These are phyloP conservation scores for Bacterosira constricta DNA, from an alignment of 108 stramenopile species.

Conservation along the genomic window DNA sequence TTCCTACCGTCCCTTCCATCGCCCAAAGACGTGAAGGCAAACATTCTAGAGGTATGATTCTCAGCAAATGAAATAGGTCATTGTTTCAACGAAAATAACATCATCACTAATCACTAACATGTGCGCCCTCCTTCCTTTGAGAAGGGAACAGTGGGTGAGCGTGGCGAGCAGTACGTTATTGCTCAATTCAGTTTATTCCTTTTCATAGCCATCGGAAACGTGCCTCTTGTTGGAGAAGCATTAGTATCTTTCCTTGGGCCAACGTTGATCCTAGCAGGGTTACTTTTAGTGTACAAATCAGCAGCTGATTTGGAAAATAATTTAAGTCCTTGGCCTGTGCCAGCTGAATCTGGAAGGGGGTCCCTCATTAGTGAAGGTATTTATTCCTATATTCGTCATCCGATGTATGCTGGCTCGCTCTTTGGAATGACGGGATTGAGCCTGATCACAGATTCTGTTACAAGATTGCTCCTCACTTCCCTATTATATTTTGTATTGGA, in stretches of 20 bases:
- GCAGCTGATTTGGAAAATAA: constrained; percentile 50
- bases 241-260: constrained; percentile 53
- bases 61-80: not conserved
- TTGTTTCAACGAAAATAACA: not conserved
- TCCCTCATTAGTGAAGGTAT: constrained; percentile 52
- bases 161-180: constrained; percentile 62
- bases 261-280: constrained; percentile 35
- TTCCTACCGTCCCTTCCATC: not conserved
- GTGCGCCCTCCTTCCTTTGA: not conserved
- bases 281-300: constrained; percentile 20
- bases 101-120: not conserved
- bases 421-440: constrained; percentile 45
- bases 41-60: not conserved
- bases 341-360: constrained; percentile 19
- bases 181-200: constrained; percentile 54
- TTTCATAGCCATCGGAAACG: constrained; percentile 50
- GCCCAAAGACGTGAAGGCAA: not conserved
- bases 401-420: constrained; percentile 72
- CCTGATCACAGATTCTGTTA: constrained; percentile 49
- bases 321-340: constrained; percentile 57
- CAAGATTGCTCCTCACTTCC: constrained; percentile 51
- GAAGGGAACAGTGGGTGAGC: constrained; percentile 51
- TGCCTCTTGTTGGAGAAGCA: constrained; percentile 54
- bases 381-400: constrained; percentile 66
- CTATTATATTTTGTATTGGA: constrained; percentile 52